Evolutionary conservation across 2,329 filamentous ascomycete species (phyloP).

Genomic region (Alternaria arborescens): DNA sequence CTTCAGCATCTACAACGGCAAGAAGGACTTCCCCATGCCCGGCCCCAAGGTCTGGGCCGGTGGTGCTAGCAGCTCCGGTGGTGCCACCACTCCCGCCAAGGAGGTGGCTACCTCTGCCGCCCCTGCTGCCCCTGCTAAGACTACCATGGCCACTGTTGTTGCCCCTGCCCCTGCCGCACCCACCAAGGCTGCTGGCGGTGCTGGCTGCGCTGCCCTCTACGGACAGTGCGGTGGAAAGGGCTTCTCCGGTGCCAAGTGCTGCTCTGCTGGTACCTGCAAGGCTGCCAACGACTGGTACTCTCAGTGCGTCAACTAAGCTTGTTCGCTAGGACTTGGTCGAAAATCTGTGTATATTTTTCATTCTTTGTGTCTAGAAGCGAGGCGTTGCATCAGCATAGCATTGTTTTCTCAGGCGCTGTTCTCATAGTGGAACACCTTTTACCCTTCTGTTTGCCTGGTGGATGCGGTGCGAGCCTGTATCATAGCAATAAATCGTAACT

Average conservation of each 20-base stretch:
- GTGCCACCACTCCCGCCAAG: slow-evolving; percentile 18
- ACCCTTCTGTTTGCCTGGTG: slow-evolving; percentile 1
- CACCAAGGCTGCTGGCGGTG: slow-evolving; percentile 2
- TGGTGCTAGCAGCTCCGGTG: slow-evolving; percentile 11
- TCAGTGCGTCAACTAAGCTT: slow-evolving; percentile 19
- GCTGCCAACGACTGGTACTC: slow-evolving; percentile 28
- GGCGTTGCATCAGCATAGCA: not conserved
- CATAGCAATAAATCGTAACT: not conserved
- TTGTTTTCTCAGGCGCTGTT: not conserved
- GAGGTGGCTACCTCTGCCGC: slow-evolving; percentile 10
- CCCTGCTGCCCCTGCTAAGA: slow-evolving; percentile 8
- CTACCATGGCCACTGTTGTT: slow-evolving; percentile 1
- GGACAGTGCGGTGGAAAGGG: slow-evolving; percentile 28
- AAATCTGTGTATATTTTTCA: not conserved
- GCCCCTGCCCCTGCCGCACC: slow-evolving; percentile 5
- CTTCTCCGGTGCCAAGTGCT: slow-evolving; percentile 25
- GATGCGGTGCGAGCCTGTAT: not conserved
- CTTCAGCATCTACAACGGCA: slow-evolving; percentile 39
- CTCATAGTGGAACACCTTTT: not conserved
- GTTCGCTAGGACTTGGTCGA: not conserved
- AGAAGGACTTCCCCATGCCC: slow-evolving; percentile 27
- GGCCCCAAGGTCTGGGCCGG: slow-evolving; percentile 27
- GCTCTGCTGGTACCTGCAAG: slow-evolving; percentile 28
- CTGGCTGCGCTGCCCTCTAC: slow-evolving; percentile 19
- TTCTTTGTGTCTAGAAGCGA: slow-evolving; percentile 1